A percentile compares a stretch with the other conserved stretches of the same genome.
These are phyloP conservation scores for Vigna trinervia DNA, from an alignment of 306 rosid species.

Conservation along the genomic window DNA sequence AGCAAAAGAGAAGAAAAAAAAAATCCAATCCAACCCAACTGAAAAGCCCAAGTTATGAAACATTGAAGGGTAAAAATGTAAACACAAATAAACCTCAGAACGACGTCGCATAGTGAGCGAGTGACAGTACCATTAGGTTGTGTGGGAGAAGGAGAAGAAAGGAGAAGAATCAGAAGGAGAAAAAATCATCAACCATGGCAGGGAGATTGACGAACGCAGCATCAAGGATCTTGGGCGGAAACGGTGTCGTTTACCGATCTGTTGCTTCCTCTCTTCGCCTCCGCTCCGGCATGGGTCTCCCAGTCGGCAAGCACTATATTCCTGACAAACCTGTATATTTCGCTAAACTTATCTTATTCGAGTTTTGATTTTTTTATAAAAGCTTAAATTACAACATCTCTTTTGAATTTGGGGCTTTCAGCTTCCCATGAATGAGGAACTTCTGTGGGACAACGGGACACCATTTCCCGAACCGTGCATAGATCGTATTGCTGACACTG, in stretches of 20 bases:
- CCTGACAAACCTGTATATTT: slow-evolving; percentile 79
- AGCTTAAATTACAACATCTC: neutral
- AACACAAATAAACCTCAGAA: neutral
- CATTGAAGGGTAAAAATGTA: neutral
- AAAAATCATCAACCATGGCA: slow-evolving; percentile 58
- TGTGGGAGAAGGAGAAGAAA: neutral
- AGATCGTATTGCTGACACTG: slow-evolving; percentile 95
- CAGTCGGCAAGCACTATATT: slow-evolving; percentile 84
- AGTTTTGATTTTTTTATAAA: neutral
- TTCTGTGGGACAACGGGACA: slow-evolving; percentile 95
- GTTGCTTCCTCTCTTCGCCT: slow-evolving; percentile 77
- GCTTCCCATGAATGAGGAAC: slow-evolving; percentile 80
- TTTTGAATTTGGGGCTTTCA: slow-evolving; percentile 46
- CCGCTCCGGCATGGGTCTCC: slow-evolving; percentile 90
- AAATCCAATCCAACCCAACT: no score
- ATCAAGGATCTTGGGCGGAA: slow-evolving; percentile 82
- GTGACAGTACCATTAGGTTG: neutral
- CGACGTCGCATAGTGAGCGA: slow-evolving; percentile 36
- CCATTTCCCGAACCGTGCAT: slow-evolving; percentile 93
- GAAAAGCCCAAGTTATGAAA: neutral
- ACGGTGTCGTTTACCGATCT: slow-evolving; percentile 79
- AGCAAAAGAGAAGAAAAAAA: neutral
- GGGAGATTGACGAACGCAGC: slow-evolving; percentile 72
- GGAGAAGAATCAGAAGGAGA: slow-evolving; percentile 38
- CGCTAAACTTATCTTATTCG: slow-evolving; percentile 29